Percentiles rank a stretch among this genome's conserved stretches.
phyloP scores from a whole-genome alignment of 2,329 filamentous ascomycete genomes.

The Hawksworthiomyces lignivorus region DNA sequence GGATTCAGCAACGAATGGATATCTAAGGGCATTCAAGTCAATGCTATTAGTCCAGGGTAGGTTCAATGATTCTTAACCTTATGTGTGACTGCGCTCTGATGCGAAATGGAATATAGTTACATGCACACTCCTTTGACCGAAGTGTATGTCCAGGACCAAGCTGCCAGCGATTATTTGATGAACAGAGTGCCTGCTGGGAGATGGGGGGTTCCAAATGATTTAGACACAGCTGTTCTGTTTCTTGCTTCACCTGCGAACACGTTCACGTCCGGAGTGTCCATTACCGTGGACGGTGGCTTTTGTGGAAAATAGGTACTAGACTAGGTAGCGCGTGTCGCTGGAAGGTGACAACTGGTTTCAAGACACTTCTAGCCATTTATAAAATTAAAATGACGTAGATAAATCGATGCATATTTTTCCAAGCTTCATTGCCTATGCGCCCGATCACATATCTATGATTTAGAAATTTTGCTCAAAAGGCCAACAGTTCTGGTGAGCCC shows the following conservation, averaged over 20 bases:
- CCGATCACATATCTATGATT: no score
- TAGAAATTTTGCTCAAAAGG: no score
- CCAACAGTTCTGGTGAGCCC: no score
- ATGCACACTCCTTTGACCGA: slow-evolving; percentile 88
- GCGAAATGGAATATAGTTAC: no score
- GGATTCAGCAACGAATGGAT: slow-evolving; percentile 82
- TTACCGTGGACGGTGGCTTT: slow-evolving; percentile 4
- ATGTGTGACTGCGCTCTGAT: no score
- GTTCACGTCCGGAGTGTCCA: slow-evolving; percentile 3
- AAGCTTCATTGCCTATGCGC: no score
- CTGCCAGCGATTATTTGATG: slow-evolving; percentile 63
- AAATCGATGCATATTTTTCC: no score
- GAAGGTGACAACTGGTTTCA: no score
- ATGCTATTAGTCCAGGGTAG: slow-evolving; percentile 71
- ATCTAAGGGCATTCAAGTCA: slow-evolving; percentile 66
- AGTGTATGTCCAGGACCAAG: slow-evolving; percentile 65
- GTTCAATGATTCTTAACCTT: no score
- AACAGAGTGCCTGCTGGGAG: slow-evolving; percentile 72
- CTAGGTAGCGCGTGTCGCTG: no score
- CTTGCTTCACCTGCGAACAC: slow-evolving; percentile 3
- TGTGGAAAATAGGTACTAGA: slow-evolving; percentile 2
- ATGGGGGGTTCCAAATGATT: slow-evolving; percentile 78
- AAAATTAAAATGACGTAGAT: no score
- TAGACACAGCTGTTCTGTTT: slow-evolving; percentile 26
- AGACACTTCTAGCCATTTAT: no score